Base-by-base conservation (phyloP, 2,329 filamentous ascomycete species). In the Botrytis fragariae region DNA sequence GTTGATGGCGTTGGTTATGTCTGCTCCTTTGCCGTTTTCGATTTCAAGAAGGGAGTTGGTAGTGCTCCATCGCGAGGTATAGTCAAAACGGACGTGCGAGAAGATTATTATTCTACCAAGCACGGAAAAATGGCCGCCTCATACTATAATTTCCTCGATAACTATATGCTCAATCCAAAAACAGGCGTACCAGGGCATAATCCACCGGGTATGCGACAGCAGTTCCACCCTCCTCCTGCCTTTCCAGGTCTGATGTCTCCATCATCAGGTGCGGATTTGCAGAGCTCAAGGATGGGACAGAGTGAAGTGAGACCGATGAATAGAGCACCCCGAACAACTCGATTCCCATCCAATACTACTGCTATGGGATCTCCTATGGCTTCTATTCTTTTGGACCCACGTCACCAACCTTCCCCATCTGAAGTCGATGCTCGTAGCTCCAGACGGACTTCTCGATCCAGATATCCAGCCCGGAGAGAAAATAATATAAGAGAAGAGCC, bases 101-200 rank as follows among this genome's bases (percentile, higher is more conserved):
- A 96, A 74, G 95, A 98, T 78, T 98, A 98, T 81, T 98, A 96
- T 80, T 91, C 93, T 35, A 94, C 94, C 16, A 98, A 98, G 80
- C 95, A 99, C 79, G 93, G 95, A 75, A 99, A 99, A 84, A 97
- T 99, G 93, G 91, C 96, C n/a, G 93, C 94, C 25, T 98, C 95
- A 0, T 96, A 98, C 81, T 95, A 96, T 79, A 94, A 95, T 3
- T 99, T 99, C 81, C 85, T 98, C 74, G 94, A 98, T 80, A 95
- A 97, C 77, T 99, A 99, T 79, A 89, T 91, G 22, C 89, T 91
- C 67, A 93, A 93, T 78, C 90, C 91, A 5, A 91, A 90, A 81
- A 89, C 88, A 10, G 90, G 90, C 2, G 87, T 91, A 32, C 88
- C 88, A 10, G 88, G 89, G 32, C 86, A 89, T 71, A 83, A 90